Base-by-base conservation (phyloP, 805 yeast species). In the Cyberlindnera galapagoensis region DNA sequence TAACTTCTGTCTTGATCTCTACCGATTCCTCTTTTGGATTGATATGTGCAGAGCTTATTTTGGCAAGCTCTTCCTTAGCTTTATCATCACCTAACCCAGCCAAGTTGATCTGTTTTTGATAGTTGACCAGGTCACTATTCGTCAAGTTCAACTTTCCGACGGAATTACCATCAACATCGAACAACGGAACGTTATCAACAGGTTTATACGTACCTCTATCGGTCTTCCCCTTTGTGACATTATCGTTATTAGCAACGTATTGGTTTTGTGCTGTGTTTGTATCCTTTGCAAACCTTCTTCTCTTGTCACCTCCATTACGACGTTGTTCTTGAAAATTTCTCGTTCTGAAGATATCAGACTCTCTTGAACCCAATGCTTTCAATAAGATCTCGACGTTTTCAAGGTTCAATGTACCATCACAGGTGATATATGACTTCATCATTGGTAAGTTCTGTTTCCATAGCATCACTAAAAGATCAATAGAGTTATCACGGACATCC, bases 401-500 rank as follows among this genome's bases (percentile, higher is more conserved):
- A 27, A 88, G 56, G 51, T 86, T 77, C 31, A 92, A 69, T 12
- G 66, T 65, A 25, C 99, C 99, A 56, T 92, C 98, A 46, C 88
- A 75, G 1, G 97, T 90, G 51, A 92, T 69, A 55, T 80, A 92
- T 14, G 83, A 81, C 31, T 72, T 75, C 63, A 83, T 65, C 19
- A 56, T 49, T 1, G 94, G 81, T 29, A 92, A 54, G 1, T 71
- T 56, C 21, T 71, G 65, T 49, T 88, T 87, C 98, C 98, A 92
- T 29, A 90, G 74, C 24, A 68, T 70, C 9, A 86, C 79, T 33
- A 92, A 61, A 16, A 73, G 65, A 51, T 90, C 96, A 49, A 92
- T 82, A 46, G 96, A 88, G 51, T 85, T 84, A 57, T 92, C 97
- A 46, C 98, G 75, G 26, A 92, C 97, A 50, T 90, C 96, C 34